phyloP scores from a whole-genome alignment of 73 alveolate genomes.

The Paramecium sonneborni region DNA sequence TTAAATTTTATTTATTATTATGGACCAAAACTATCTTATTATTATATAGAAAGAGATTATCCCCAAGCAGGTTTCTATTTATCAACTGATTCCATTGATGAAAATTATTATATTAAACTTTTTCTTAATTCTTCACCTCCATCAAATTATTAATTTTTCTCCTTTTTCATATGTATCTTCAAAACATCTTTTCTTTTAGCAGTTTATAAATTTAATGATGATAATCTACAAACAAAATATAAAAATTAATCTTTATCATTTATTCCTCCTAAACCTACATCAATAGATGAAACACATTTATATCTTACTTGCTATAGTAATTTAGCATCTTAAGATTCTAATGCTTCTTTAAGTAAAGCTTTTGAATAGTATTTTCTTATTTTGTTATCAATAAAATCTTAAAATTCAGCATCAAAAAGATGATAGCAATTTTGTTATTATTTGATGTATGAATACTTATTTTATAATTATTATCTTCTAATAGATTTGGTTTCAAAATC shows the following conservation, averaged over 20 bases:
- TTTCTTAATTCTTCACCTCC: constrained; percentile 47
- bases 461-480: constrained; percentile 16
- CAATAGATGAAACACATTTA: not conserved
- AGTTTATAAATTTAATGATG: not conserved
- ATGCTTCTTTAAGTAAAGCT: constrained; percentile 26
- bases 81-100: not conserved
- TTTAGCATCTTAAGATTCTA: not conserved
- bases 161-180: constrained; percentile 40
- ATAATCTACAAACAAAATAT: constrained; percentile 31
- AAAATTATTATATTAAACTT: constrained; percentile 12
- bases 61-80: not conserved
- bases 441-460: not conserved
- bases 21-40: not conserved
- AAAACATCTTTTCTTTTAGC: constrained; percentile 44
- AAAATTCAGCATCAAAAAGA: constrained; percentile 46
- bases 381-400: constrained; percentile 50
- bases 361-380: constrained; percentile 40
- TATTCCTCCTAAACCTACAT: constrained; percentile 47
- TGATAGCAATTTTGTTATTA: constrained; percentile 39
- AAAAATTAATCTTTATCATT: constrained; percentile 43
- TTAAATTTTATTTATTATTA: not conserved
- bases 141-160: constrained; percentile 36
- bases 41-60: not conserved
- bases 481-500: constrained; percentile 43
- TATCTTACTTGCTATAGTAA: not conserved